Evolutionary conservation across 345 rosid species (phyloP).

Genomic region (Eutrema japonicum): DNA sequence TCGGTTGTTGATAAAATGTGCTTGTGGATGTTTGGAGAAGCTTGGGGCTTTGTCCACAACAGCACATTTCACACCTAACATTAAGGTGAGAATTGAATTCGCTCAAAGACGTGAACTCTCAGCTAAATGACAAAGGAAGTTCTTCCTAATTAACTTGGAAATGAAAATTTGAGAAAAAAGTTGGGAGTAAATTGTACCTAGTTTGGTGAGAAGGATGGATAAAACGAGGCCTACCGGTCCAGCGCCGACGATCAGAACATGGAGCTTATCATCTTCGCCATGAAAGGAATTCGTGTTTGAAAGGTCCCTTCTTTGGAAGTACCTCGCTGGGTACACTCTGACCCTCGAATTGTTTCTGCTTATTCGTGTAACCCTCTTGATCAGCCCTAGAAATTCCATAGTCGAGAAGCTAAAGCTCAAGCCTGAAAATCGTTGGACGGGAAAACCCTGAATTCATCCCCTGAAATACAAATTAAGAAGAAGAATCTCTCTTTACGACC

Average conservation of each 20-base stretch:
- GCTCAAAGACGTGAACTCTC: neutral
- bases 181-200: slow-evolving; percentile 51
- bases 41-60: slow-evolving; percentile 73
- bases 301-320: slow-evolving; percentile 47
- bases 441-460: too few relatives aligned
- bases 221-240: slow-evolving; percentile 96
- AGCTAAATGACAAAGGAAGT: slow-evolving; percentile 6
- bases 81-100: slow-evolving; percentile 18
- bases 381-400: slow-evolving; percentile 58
- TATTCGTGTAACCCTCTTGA: slow-evolving; percentile 49
- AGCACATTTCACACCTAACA: slow-evolving; percentile 72
- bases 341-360: slow-evolving; percentile 37
- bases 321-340: slow-evolving; percentile 43
- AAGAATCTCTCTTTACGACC: too few relatives aligned
- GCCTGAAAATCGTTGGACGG: neutral
- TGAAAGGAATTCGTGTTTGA: slow-evolving; percentile 39
- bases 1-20: slow-evolving; percentile 94
- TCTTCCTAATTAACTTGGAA: neutral
- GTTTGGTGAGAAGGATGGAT: slow-evolving; percentile 77
- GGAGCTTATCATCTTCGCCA: slow-evolving; percentile 54
- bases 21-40: slow-evolving; percentile 85
- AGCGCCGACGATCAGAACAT: slow-evolving; percentile 91
- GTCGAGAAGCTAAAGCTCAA: slow-evolving; percentile 7
- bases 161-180: neutral
- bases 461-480: too few relatives aligned